These are phyloP conservation scores for Parathielavia appendiculata DNA, from an alignment of 495 filamentous ascomycete genomes.

Conservation along the genomic window DNA sequence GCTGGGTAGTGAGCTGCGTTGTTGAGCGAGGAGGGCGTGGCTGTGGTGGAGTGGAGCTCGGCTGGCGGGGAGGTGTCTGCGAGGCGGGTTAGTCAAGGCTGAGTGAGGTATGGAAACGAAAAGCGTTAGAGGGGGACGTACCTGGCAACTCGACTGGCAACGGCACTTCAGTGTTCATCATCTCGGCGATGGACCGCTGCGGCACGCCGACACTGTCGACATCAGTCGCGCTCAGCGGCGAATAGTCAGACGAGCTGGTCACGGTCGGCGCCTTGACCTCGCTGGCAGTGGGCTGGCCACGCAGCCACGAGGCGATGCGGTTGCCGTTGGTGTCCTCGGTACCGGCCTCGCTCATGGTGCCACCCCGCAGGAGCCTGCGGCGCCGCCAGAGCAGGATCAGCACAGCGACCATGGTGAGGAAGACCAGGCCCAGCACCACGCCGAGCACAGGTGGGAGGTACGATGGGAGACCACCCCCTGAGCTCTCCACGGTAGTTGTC, in stretches of 20 bases:
- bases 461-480: conserved; percentile 45
- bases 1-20: conserved; percentile 18
- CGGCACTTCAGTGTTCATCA: conserved; percentile 34
- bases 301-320: conserved; percentile 45
- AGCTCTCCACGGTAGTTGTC: conserved; percentile 3
- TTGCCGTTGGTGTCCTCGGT: conserved; percentile 41
- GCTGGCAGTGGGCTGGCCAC: conserved; percentile 23
- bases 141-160: conserved; percentile 41
- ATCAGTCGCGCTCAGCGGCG: conserved; percentile 17
- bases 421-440: conserved; percentile 58
- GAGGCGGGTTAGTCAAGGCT: conserved; percentile 8
- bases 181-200: conserved; percentile 31
- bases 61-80: conserved; percentile 30
- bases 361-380: conserved; percentile 37
- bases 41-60: conserved; percentile 36
- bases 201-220: conserved; percentile 24
- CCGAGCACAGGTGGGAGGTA: conserved; percentile 64
- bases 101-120: not conserved
- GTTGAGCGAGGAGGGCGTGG: conserved; percentile 31
- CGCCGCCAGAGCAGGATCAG: conserved; percentile 53
- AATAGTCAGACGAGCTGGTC: conserved; percentile 39
- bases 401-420: conserved; percentile 49
- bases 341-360: conserved; percentile 37
- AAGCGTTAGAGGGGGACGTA: no score
- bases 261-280: conserved; percentile 45